phyloP scores from a whole-genome alignment of 306 rosid species.

The Cucumis cinereus region DNA sequence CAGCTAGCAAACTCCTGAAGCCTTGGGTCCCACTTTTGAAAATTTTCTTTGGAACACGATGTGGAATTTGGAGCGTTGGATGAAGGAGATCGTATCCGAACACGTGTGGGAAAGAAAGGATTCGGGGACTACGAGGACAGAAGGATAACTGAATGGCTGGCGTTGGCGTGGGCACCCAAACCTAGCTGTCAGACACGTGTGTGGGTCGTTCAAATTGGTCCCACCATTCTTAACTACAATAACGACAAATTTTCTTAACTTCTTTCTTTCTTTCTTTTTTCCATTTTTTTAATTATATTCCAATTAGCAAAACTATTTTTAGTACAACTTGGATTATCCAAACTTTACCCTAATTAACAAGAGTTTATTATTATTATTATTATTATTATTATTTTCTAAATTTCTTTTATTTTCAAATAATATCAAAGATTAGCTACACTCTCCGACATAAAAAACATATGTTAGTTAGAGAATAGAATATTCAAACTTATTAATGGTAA shows the following conservation, averaged over 20 bases:
- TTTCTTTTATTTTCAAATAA: no score
- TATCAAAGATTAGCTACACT: no score
- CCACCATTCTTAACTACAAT: constrained; percentile 7
- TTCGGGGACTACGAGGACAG: constrained; percentile 58
- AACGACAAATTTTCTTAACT: constrained; percentile 31
- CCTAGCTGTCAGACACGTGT: constrained; percentile 67
- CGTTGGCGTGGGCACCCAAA: constrained; percentile 11
- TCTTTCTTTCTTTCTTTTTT: not conserved
- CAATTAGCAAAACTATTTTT: no score
- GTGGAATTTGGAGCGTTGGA: not conserved
- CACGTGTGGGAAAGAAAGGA: constrained; percentile 20
- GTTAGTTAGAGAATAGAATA: no score
- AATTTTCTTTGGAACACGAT: not conserved
- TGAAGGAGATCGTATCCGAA: constrained; percentile 3
- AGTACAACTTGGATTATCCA: no score
- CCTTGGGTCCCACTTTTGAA: not conserved
- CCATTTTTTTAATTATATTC: no score
- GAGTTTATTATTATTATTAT: no score
- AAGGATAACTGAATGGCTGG: constrained; percentile 18
- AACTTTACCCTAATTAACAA: no score
- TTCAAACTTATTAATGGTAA: no score
- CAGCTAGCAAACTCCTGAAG: not conserved
- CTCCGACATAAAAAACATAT: no score
- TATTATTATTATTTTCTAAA: no score
- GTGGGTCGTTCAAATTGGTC: constrained; percentile 29